Percentiles rank a stretch among this genome's conserved stretches.
Evolutionary conservation across 2,329 filamentous ascomycete species (phyloP).

Genomic region (Talaromyces verruculosus): DNA sequence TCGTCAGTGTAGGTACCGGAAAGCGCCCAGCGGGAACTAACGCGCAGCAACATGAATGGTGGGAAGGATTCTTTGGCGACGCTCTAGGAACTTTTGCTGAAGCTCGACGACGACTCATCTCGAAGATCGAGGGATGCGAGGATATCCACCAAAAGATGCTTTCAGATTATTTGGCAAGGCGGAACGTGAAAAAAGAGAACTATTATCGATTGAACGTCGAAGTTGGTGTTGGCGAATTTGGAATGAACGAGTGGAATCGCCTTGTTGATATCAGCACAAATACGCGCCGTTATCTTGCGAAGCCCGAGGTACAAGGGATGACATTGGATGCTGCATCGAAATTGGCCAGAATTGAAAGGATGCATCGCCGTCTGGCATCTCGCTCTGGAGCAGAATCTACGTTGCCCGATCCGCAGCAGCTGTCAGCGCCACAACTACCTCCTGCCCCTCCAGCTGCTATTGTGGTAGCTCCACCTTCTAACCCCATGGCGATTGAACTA

Average conservation of each 20-base stretch:
- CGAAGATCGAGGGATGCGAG: constrained; percentile 95
- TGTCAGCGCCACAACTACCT: not conserved
- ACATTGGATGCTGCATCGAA: constrained; percentile 75
- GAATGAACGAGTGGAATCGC: constrained; percentile 97
- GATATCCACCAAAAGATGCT: constrained; percentile 84
- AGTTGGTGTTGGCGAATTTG: constrained; percentile 92
- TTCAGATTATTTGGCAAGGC: constrained; percentile 70
- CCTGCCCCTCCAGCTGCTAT: constrained; percentile 33
- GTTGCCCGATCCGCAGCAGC: not conserved
- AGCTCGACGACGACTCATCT: constrained; percentile 76
- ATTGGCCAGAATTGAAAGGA: constrained; percentile 77
- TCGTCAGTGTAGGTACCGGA: constrained; percentile 92
- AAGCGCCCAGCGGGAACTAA: constrained; percentile 74
- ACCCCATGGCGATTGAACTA: constrained; percentile 57
- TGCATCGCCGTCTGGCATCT: constrained; percentile 66
- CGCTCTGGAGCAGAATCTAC: constrained; percentile 39
- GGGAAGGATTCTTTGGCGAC: constrained; percentile 75
- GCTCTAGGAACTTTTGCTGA: constrained; percentile 85
- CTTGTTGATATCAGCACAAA: constrained; percentile 93
- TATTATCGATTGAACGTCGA: constrained; percentile 98
- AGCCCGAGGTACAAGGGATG: constrained; percentile 71
- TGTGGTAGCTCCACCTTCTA: constrained; percentile 36
- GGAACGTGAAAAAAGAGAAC: constrained; percentile 80
- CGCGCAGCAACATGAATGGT: constrained; percentile 73
- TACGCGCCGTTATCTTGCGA: constrained; percentile 78